Conservation (phyloP, 371 early-diverging fungal species). For the Apophysomyces trapeziformis region DNA sequence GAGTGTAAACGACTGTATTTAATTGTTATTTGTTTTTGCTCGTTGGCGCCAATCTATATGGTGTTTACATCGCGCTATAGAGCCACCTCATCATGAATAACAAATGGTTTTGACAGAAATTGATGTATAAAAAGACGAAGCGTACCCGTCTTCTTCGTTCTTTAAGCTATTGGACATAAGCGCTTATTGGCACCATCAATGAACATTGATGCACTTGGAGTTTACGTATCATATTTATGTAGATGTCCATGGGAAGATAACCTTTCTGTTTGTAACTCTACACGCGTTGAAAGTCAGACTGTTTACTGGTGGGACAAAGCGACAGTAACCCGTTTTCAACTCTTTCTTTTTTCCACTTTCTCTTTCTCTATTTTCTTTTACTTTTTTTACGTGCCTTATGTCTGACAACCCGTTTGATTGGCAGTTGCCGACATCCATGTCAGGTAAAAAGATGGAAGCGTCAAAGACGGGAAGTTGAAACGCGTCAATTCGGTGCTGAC, state of each 20-base stretch:
- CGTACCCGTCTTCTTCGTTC: no score
- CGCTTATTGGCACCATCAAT: no score
- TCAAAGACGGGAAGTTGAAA: not conserved
- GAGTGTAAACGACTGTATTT: no score
- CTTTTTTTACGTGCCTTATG: not conserved
- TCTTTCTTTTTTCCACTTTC: not conserved
- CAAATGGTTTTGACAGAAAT: no score
- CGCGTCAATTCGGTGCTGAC: not conserved
- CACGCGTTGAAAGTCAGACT: conserved; percentile 8
- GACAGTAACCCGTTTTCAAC: not conserved
- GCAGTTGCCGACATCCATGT: conserved; percentile 13
- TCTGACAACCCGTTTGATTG: conserved; percentile 13
- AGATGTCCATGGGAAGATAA: not conserved
- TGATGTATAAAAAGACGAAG: no score
- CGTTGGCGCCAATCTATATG: no score
- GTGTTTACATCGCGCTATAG: no score
- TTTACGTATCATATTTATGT: no score
- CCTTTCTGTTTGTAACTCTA: not conserved
- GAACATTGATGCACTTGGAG: no score
- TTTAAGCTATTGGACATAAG: no score
- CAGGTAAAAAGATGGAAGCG: not conserved
- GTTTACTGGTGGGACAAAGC: conserved; percentile 3
- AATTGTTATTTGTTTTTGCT: no score
- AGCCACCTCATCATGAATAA: no score
- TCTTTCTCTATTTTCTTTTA: not conserved